phyloP scores from a whole-genome alignment of 208 protist species.

The Trypanosomatidae sp. region DNA sequence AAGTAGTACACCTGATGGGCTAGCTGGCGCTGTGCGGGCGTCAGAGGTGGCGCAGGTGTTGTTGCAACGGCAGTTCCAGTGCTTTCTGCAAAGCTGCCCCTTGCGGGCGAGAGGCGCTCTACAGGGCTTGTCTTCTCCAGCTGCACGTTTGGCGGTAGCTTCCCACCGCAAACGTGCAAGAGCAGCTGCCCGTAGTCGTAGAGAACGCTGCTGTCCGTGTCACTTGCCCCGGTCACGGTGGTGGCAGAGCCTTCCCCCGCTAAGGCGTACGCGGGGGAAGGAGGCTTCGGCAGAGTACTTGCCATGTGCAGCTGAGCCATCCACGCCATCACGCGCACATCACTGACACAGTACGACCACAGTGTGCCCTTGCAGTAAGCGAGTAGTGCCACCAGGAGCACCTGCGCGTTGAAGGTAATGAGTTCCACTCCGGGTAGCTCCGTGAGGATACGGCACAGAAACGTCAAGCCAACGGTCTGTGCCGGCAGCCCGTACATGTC shows the following conservation, averaged over 20 bases:
- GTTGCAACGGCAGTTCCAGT: neutral
- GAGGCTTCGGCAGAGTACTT: neutral
- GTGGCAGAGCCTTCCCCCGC: neutral
- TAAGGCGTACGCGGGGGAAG: neutral
- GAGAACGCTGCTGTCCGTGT: constrained; percentile 23
- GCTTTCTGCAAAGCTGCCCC: neutral
- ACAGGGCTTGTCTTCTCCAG: constrained; percentile 11
- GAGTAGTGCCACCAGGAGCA: constrained; percentile 62
- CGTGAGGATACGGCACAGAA: constrained; percentile 61
- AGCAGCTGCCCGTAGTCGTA: constrained; percentile 34
- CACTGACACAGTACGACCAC: constrained; percentile 72
- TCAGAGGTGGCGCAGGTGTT: constrained; percentile 17
- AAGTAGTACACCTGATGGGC: constrained; percentile 76
- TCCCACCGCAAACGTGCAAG: constrained; percentile 24
- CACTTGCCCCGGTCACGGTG: constrained; percentile 1
- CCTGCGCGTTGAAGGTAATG: constrained; percentile 86
- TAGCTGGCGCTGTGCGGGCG: constrained; percentile 37
- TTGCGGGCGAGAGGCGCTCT: constrained; percentile 4
- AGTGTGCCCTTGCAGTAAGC: constrained; percentile 45
- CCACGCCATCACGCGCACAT: constrained; percentile 87
- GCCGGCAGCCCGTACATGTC: constrained; percentile 57
- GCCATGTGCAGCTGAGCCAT: constrained; percentile 48
- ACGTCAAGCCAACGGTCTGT: constrained; percentile 39
- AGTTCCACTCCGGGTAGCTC: constrained; percentile 84
- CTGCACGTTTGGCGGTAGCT: constrained; percentile 23